Evolutionary conservation across 108 stramenopile species (phyloP), one percentile per base, ranked within the genome.

Genomic region (Cyclotella atomus): DNA sequence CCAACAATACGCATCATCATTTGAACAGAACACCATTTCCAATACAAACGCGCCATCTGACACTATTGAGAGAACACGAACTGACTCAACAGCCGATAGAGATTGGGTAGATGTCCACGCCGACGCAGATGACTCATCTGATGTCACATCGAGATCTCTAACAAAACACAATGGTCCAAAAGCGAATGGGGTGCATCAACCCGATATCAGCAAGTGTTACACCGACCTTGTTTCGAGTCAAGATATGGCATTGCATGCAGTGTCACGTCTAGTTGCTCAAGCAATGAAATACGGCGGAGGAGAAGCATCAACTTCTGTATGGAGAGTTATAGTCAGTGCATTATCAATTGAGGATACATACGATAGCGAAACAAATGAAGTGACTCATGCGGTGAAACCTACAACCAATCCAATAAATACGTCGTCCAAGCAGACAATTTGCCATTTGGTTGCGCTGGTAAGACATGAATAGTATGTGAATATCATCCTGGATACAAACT

Each of bases 221-320:
- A 44, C 63, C 15, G 63, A 82, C 15, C 59, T 95, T 17, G 33
- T 56, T 19, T 82, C 84, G 2, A 90, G 87, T 49, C 94, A 91
- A 84, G 83, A 73, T 30, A 73, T 84, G 29, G 76, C 86, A 21
- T 59, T 91, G n/a, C 73, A 84, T 19, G 85, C 87, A 0, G 63
- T 87, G 50, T 79, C 88, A 10, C 82, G 86, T 41, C 65, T 95
- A 19, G 81, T 95, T 25, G 74, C 80, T 3, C 84, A 84, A 70
- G 88, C 90, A 2, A 92, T 95, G 94, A 87, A 78, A 57, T 74
- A 76, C 23, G 91, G 90, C 30, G 94, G 91, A 17, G 94, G 90
- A 23, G 94, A 91, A 81, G 79, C 85, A 9, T 90, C 94, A 32
- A 90, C 90, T 16, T 12, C 75, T 2, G 62, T 92, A 8, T 95